Evolutionary conservation across 1,284 basidiomycete genomes (phyloP), one percentile per base, ranked within the genome.

Genomic region (Apiotrichum veenhuisii): DNA sequence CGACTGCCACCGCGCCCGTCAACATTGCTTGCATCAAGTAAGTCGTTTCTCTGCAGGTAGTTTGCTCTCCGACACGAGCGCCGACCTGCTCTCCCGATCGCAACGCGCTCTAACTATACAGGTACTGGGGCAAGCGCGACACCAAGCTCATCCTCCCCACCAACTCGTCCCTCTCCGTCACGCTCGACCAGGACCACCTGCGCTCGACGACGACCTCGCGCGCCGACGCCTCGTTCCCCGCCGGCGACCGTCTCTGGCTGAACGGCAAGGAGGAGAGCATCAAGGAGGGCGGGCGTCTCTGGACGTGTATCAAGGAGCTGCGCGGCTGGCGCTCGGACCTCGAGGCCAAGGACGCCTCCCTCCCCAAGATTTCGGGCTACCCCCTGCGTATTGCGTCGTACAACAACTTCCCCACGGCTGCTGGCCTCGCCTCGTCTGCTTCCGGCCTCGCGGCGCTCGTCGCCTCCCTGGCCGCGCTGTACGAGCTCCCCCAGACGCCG

Each of bases 351-450:
- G 78, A 87, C 67, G 67, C 83, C 0, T 80, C 76, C 50, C 80
- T 82, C 61, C 50, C 20, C 12, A 61, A 92, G 87, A 78, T 95
- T 51, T 88, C 92, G 0, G 72, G 81, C 18, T 87, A 81, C 75
- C 79, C 82, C 30, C 83, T 96, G 2, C 90, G 91, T 78, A 93
- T 99, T 64, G 85, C 85, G 58, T 98, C 94, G 12, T 87, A 87
- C 80, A 99, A 99, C 84, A 98, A 98, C 82, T 98, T 99, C 82
- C 95, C 95, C 25, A 98, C 95, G 7, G 96, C 96, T 10, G 96
- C 95, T 0, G 96, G 95, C 14, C 86, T 99, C 38, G 95, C 96
- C 0, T 98, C 95, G 0, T 97, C 93, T 30, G 95, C 96, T 0
- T 92, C 94, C 0, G 95, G 95, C 15, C 95, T 98, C 65, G 95